Conservation (phyloP, 805 yeast species). For the Candida manassasensis region DNA sequence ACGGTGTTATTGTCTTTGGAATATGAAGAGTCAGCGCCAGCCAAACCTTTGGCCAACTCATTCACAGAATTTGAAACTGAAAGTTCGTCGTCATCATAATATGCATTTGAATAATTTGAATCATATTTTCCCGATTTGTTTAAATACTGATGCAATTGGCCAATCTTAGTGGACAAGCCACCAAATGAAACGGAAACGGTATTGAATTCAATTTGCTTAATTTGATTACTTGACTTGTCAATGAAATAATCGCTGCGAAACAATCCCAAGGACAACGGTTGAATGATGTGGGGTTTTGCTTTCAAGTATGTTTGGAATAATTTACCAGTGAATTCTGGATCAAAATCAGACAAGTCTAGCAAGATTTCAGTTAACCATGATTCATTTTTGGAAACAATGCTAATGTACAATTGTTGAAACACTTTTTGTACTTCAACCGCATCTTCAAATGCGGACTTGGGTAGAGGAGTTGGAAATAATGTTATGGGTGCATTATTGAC, state of each 20-base stretch:
- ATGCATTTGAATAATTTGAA: slow-evolving; percentile 33
- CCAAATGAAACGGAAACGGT: slow-evolving; percentile 96
- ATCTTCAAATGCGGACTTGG: slow-evolving; percentile 56
- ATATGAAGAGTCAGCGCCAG: slow-evolving; percentile 60
- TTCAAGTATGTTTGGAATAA: slow-evolving; percentile 56
- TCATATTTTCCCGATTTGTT: slow-evolving; percentile 57
- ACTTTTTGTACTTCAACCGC: slow-evolving; percentile 62
- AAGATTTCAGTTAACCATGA: slow-evolving; percentile 62
- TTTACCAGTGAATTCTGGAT: slow-evolving; percentile 76
- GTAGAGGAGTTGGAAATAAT: slow-evolving; percentile 85
- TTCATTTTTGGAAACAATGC: slow-evolving; percentile 49
- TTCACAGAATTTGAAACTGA: slow-evolving; percentile 66
- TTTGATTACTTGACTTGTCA: slow-evolving; percentile 28
- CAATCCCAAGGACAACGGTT: slow-evolving; percentile 71
- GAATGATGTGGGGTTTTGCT: slow-evolving; percentile 46
- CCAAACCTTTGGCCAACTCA: slow-evolving; percentile 64
- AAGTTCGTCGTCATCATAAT: slow-evolving; percentile 45
- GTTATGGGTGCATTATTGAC: slow-evolving; percentile 83
- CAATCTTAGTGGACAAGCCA: slow-evolving; percentile 78
- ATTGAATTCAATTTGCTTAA: slow-evolving; percentile 95
- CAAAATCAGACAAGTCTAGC: slow-evolving; percentile 51
- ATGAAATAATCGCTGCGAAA: slow-evolving; percentile 87
- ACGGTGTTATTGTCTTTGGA: slow-evolving; percentile 41
- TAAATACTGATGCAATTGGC: slow-evolving; percentile 65
- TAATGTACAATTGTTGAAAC: slow-evolving; percentile 73